These are phyloP conservation scores for Leishmania lainsoni DNA, from an alignment of 208 protist species.

Conservation along the genomic window DNA sequence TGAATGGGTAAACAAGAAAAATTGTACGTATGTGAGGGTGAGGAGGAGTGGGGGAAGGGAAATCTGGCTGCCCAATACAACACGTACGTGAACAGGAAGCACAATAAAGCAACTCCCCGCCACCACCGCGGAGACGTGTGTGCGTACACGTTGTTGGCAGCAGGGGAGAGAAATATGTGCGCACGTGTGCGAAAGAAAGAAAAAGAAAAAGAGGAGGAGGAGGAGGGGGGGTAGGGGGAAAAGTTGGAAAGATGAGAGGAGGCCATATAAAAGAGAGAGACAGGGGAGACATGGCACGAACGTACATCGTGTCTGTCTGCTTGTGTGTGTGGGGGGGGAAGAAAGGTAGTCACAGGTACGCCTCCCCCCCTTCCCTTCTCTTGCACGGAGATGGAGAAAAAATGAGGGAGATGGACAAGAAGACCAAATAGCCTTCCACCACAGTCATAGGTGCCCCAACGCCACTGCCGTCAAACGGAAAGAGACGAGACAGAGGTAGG, in stretches of 20 bases:
- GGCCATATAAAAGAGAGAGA: no score
- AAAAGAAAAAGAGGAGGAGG: slow-evolving; percentile 5
- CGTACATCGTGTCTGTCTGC: not conserved
- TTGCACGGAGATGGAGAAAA: not conserved
- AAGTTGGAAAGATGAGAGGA: not conserved
- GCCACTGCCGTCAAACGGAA: not conserved
- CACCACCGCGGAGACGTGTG: not conserved
- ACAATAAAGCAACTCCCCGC: no score
- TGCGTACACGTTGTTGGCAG: not conserved
- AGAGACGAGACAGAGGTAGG: not conserved
- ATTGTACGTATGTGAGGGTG: not conserved
- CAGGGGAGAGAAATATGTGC: not conserved
- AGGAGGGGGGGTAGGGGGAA: not conserved
- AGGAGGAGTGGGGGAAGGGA: not conserved
- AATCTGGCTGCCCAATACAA: no score
- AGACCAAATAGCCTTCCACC: not conserved
- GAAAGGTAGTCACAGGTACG: not conserved
- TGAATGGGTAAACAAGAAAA: not conserved
- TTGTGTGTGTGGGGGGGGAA: not conserved
- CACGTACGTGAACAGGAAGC: no score
- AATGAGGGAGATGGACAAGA: not conserved
- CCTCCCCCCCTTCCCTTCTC: no score
- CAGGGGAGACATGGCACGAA: not conserved
- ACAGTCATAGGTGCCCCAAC: not conserved
- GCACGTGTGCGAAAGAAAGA: not conserved